Evolutionary conservation across 1,284 basidiomycete genomes (phyloP).

Genomic region (Pseudozyma tsukubaensis): DNA sequence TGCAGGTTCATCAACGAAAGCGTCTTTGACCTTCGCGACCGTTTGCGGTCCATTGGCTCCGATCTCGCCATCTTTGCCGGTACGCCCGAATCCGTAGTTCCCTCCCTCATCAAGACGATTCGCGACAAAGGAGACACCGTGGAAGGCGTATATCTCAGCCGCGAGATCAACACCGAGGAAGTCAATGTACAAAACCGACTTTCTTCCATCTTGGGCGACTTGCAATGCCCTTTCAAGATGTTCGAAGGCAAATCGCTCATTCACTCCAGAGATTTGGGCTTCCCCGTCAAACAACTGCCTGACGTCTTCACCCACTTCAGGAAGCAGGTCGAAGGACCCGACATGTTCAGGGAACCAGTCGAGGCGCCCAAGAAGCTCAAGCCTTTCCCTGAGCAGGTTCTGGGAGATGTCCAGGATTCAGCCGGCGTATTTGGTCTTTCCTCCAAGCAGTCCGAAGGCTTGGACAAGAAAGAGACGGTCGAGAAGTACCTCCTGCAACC

Average conservation of each 20-base stretch:
- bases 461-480: constrained; percentile 25
- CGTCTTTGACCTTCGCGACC: constrained; percentile 53
- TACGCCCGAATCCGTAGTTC: constrained; percentile 54
- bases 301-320: constrained; percentile 63
- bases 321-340: constrained; percentile 56
- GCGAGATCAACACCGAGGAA: constrained; percentile 69
- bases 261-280: constrained; percentile 42
- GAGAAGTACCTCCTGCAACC: constrained; percentile 48
- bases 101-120: constrained; percentile 69
- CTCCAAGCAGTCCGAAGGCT: constrained; percentile 8
- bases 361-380: constrained; percentile 48
- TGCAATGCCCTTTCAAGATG: constrained; percentile 27
- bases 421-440: constrained; percentile 38
- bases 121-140: constrained; percentile 69
- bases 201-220: background rate
- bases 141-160: constrained; percentile 71
- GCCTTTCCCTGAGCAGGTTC: constrained; percentile 39
- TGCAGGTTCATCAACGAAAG: constrained; percentile 52
- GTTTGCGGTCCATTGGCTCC: constrained; percentile 35
- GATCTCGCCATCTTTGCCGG: constrained; percentile 60
- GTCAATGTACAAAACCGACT: constrained; percentile 51
- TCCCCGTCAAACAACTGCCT: constrained; percentile 55
- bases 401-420: constrained; percentile 11
- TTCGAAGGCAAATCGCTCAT: constrained; percentile 45
- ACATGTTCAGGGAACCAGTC: constrained; percentile 48